Evolutionary conservation across 108 stramenopile genomes (phyloP), one percentile per base, ranked within the genome.

Genomic region (Cyclotella cryptica): DNA sequence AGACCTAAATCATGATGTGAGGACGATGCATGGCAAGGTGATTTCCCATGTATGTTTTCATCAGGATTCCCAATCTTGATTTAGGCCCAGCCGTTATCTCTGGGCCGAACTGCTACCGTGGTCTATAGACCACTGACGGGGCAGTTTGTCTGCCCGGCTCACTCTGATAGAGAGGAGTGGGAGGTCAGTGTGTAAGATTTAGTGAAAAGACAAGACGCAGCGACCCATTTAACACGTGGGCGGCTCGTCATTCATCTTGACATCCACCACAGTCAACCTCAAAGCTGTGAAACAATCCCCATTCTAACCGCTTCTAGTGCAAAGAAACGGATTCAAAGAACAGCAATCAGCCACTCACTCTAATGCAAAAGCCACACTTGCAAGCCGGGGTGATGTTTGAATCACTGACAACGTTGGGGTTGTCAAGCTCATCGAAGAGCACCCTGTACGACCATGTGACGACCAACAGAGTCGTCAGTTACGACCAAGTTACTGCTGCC

Each of bases 61-160:
- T 52, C 62, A 39, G 22, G 53, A 47, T 24, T 30, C 63, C 41
- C 40, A 10, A 62, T 58, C 47, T 53, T 53, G 40, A 68, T 43
- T 26, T 27, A 62, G 61, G 53, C 69, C 80, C 80, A 85, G 29
- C 84, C 75, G 76, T 72, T 42, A 26, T n/a, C n/a, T 75, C 17
- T 30, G 80, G 81, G 84, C 85, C 87, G 73, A 87, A 87, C 77
- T 84, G 82, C 74, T 44, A 46, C 65, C 80, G 57, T 66, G 66
- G 61, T 59, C 63, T 88, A 88, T 47, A 88, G 83, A 72, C 87
- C 87, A 65, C 79, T 80, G 66, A 88, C 87, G 21, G 89, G 89
- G 84, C 89, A 90, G 77, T 88, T 88, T 74, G 90, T 90, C 84
- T 88, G 88, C 86, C 90, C 90, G 90, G 90, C 49, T 90, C 90